Base-by-base conservation (phyloP, 495 filamentous ascomycete genomes). In the Penicillium macrosclerotiorum region DNA sequence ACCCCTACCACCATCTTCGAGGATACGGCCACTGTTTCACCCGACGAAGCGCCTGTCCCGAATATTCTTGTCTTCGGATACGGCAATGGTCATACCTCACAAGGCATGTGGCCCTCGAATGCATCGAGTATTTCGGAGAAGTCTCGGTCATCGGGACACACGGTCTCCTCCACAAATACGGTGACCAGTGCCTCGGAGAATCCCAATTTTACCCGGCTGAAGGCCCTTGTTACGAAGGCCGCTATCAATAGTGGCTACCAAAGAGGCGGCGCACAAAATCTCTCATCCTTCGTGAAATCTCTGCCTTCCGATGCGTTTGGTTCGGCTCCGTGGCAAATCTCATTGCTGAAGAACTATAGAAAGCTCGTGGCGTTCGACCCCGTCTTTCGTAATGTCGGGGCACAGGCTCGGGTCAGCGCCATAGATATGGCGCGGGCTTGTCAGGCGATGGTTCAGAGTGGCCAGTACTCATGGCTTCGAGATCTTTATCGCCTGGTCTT, bases 1-100 rank as follows among this genome's bases (percentile, higher is more conserved):
- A 96, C 90, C 0, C 90, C 90, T 0, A 90, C 89, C 1, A 96
- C 90, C 8, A 88, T 95, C 51, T 95, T 96, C 60, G 90, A 96
- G 61, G 90, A 96, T 58, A 85, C 82, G 0, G 65, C 65, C 31
- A 85, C 85, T 3, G 75, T 88, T 11, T 91, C 88, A 6, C 88
- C 89, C 0, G 85, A 90, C 42, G 81, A 88, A 40, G 85, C 79
- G 11, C 81, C 80, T 1, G 74, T 88, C 23, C 90, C 89, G 6
- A 92, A 94, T 55, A 93, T 96, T 31, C 64, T 95, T 23, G 83
- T 96, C 1, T 78, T 95, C 3, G 89, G 90, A 1, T 85, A 90
- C 20, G 58, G 54, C n/a, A 44, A 42, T 18, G 35, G 36, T 51
- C 49, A 56, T 34, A 27, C 41, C 37, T 33, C 65, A 12, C 66